Conservation (phyloP, 2,329 filamentous ascomycete genomes). For the Emmonsiellopsis sp. region DNA sequence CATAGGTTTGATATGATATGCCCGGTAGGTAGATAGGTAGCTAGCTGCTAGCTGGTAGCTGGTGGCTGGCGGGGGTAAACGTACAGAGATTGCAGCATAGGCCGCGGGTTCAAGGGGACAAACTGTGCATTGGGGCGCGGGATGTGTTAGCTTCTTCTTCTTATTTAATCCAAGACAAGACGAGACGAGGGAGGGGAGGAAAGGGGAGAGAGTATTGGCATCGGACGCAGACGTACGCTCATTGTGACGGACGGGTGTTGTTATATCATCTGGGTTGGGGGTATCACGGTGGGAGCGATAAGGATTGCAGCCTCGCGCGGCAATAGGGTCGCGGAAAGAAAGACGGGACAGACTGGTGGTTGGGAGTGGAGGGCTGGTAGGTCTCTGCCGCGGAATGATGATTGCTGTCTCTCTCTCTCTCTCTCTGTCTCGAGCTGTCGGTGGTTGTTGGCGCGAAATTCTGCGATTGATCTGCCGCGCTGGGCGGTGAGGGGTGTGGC, state of each 20-base stretch:
- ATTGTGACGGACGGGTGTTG: background rate
- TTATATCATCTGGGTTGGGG: background rate
- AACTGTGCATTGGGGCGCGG: slow-evolving; percentile 43
- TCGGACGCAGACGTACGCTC: background rate
- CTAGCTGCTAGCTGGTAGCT: background rate
- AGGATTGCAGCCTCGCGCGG: background rate
- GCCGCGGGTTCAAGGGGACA: slow-evolving; percentile 91
- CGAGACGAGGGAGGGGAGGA: background rate
- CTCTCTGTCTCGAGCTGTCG: background rate
- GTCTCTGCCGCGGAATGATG: no score
- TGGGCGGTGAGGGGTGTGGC: background rate
- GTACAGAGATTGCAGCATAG: slow-evolving; percentile 87
- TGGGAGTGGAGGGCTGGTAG: no score
- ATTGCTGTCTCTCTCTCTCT: no score
- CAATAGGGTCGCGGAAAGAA: no score
- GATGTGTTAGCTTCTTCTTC: background rate
- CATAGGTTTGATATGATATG: background rate
- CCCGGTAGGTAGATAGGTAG: no score
- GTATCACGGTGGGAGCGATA: background rate
- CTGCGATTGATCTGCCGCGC: background rate
- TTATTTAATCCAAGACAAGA: background rate
- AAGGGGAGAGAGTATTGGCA: no score
- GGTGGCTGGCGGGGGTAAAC: slow-evolving; percentile 25
- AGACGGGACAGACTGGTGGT: no score
- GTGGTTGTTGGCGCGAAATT: background rate